A percentile compares a stretch with the other conserved stretches of the same genome.
Conservation (phyloP, 2,329 filamentous ascomycete genomes). For the Sclerotiophoma versabilis region DNA sequence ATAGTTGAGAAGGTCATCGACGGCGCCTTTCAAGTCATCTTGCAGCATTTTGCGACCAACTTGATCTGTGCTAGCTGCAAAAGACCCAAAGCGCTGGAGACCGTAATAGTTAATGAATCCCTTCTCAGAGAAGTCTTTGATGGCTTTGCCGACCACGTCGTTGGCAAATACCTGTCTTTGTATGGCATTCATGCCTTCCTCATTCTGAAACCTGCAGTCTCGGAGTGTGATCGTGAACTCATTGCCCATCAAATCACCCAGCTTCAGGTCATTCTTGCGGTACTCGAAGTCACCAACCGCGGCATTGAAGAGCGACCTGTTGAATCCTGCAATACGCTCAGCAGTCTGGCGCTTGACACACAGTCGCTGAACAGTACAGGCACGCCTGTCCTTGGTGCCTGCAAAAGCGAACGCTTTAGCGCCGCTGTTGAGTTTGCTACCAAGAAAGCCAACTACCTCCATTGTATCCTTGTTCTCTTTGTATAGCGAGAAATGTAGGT, state of each 20-base stretch:
- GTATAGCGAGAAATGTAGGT: conserved; percentile 89
- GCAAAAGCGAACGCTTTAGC: conserved; percentile 78
- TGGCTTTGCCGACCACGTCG: conserved; percentile 63
- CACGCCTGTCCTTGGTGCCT: conserved; percentile 89
- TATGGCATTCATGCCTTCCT: conserved; percentile 41
- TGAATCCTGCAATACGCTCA: conserved; percentile 70
- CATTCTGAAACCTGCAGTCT: conserved; percentile 72
- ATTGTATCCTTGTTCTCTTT: conserved; percentile 98
- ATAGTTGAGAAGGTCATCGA: conserved; percentile 78
- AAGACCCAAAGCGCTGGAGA: conserved; percentile 94
- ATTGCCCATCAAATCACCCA: conserved; percentile 87
- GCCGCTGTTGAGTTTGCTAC: conserved; percentile 73
- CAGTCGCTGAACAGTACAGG: conserved; percentile 83
- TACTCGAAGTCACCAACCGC: conserved; percentile 83
- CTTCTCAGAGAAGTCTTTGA: conserved; percentile 71
- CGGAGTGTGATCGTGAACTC: conserved; percentile 93
- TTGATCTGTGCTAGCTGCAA: conserved; percentile 82
- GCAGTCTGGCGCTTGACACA: conserved; percentile 69
- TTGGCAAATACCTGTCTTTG: conserved; percentile 56
- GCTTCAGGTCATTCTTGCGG: conserved; percentile 71
- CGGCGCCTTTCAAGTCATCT: conserved; percentile 80
- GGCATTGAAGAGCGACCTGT: conserved; percentile 66
- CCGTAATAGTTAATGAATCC: conserved; percentile 99
- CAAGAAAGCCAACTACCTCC: conserved; percentile 82
- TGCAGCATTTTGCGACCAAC: conserved; percentile 85